Evolutionary conservation across 2,329 filamentous ascomycete species (phyloP), one percentile per base, ranked within the genome.

Genomic region (Coniochaeta sp.): DNA sequence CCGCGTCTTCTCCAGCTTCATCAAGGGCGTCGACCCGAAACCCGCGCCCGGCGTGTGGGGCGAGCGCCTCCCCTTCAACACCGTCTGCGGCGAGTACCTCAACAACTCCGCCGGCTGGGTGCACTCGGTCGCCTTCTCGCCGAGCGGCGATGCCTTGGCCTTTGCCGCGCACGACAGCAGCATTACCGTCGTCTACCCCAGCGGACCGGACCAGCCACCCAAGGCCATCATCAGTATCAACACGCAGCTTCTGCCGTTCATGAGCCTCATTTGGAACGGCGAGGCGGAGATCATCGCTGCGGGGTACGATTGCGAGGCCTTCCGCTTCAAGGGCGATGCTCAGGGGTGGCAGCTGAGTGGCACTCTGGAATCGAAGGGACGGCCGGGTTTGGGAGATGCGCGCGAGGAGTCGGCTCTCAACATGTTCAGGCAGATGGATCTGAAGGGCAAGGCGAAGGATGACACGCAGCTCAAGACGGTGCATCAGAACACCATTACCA

Each of bases 341-440:
- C 77, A 78, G 36, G 93, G 93, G 50, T 99, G 95, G 95, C 84
- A 91, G 70, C 79, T 97, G 40, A 84, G 83, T 38, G 93, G 92
- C 34, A 89, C 90, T 4, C 78, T 98, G 63, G 93, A 97, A 77
- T 79, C 80, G 57, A 92, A 93, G 76, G 81, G 84, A 57, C 78
- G 82, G 6, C 79, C 82, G 31, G 88, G 84, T 47, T 73, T 80
- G 60, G 86, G 82, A 61, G 83, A 85, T 60, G 78, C 79, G 62
- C 83, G 89, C 34, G 95, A 98, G 76, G 95, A 98, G 74, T 95
- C 90, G 65, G 95, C 95, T 26, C 79, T 97, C 73, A 96, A 98
- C 76, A 96, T 98, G 91, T 99, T 99, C 79, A 86, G 87, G 69
- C 93, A 97, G 79, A 98, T 99, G 95, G 95, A 99, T 75, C 82